These are phyloP conservation scores for Asclepias syriaca DNA, from an alignment of 257 asterid species.

Conservation along the genomic window DNA sequence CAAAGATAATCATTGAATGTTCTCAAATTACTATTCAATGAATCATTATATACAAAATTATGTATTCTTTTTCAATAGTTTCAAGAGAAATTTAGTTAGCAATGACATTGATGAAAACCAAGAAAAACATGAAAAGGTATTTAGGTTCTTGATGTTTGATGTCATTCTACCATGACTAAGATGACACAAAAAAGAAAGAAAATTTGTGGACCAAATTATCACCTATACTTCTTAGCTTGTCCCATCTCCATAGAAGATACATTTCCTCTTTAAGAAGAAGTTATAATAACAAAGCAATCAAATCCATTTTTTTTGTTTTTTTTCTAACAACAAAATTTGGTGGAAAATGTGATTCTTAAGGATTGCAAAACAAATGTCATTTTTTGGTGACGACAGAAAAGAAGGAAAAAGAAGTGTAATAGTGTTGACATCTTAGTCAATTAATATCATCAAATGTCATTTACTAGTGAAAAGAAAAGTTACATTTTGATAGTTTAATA, in stretches of 20 bases:
- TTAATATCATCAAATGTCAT: background rate
- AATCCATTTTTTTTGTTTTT: background rate
- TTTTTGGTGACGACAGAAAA: background rate
- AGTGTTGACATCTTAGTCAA: background rate
- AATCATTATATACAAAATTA: too few species aligned
- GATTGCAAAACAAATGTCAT: background rate
- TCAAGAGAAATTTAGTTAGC: too few species aligned
- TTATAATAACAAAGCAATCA: constrained; percentile 1
- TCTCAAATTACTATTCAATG: background rate
- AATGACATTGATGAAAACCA: too few species aligned
- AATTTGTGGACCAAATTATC: background rate
- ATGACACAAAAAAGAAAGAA: background rate
- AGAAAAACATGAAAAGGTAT: background rate
- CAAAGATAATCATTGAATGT: background rate
- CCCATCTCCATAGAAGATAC: background rate
- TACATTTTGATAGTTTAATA: too few species aligned
- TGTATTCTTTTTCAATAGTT: too few species aligned
- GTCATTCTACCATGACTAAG: background rate
- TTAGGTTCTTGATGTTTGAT: background rate
- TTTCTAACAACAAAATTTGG: too few species aligned
- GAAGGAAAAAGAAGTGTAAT: background rate
- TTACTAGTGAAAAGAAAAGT: too few species aligned
- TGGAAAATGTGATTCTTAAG: background rate
- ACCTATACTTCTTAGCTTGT: background rate
- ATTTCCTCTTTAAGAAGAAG: constrained; percentile 2